Conservation (phyloP, 148 eudicot genomes). For the Rhododendron mucronatum region DNA sequence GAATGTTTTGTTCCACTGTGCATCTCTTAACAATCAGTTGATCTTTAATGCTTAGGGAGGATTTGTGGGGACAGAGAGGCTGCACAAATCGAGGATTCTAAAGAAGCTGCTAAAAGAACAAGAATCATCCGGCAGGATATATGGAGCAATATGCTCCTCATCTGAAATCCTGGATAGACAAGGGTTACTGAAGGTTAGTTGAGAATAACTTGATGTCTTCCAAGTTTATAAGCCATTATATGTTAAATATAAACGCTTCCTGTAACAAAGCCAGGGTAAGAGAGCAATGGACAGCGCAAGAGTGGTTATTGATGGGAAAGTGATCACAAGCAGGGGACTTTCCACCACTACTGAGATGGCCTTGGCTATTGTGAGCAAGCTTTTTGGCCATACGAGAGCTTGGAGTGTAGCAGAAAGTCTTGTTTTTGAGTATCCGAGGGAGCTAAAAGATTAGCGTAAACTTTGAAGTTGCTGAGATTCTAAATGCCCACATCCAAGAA, state of each 20-base stretch:
- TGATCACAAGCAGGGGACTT: constrained; percentile 78
- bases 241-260: constrained; percentile 7
- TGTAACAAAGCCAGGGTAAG: constrained; percentile 46
- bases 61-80: constrained; percentile 40
- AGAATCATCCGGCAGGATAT: constrained; percentile 53
- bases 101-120: constrained; percentile 90
- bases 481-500: not conserved
- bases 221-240: not conserved
- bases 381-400: constrained; percentile 79
- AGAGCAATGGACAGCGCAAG: constrained; percentile 40
- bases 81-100: constrained; percentile 64
- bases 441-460: constrained; percentile 13
- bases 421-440: constrained; percentile 66
- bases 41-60: constrained; percentile 53
- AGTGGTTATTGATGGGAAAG: constrained; percentile 82
- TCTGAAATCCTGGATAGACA: constrained; percentile 53
- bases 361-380: constrained; percentile 77
- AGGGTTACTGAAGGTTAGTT: constrained; percentile 71
- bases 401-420: constrained; percentile 96
- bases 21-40: not conserved
- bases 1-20: not conserved
- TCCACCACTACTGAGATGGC: constrained; percentile 56
- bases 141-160: constrained; percentile 70
- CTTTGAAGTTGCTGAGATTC: not conserved
- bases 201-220: not conserved